These are phyloP conservation scores for Saccharomyces eubayanus DNA, from an alignment of 805 yeast species.

Conservation along the genomic window DNA sequence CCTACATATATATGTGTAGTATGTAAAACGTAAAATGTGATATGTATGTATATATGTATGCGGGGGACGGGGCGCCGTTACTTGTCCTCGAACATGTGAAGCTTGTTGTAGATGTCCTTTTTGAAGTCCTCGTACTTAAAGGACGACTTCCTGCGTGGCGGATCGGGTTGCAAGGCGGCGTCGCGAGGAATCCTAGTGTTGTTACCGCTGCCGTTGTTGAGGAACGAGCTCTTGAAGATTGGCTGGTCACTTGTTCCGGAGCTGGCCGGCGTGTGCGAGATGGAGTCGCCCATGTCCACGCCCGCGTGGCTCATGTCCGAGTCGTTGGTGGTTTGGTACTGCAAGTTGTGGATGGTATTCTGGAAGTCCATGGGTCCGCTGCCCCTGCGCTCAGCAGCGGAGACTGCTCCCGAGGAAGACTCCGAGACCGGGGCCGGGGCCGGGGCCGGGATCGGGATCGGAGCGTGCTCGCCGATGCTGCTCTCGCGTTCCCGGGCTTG, in stretches of 20 bases:
- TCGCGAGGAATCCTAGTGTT: not conserved
- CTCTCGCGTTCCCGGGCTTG: not conserved
- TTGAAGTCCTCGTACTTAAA: slow-evolving; percentile 22
- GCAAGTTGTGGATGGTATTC: slow-evolving; percentile 11
- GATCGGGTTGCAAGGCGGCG: not conserved
- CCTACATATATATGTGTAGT: not conserved
- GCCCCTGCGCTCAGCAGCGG: not conserved
- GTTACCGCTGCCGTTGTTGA: not conserved
- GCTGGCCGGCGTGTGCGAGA: not conserved
- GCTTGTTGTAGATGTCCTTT: slow-evolving; percentile 20
- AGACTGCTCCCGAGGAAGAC: too few species aligned
- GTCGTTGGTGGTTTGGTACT: slow-evolving; percentile 5
- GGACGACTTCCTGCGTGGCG: slow-evolving; percentile 18
- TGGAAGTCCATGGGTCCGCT: slow-evolving; percentile 9
- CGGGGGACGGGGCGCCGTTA: not conserved
- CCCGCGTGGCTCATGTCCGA: not conserved
- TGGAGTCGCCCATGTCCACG: not conserved
- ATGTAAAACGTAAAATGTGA: not conserved
- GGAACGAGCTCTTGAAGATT: not conserved
- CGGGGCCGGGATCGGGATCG: not conserved
- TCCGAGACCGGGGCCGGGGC: not conserved
- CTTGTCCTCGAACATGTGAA: slow-evolving; percentile 20
- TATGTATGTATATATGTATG: not conserved
- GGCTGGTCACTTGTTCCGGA: not conserved
- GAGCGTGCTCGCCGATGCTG: not conserved